Base-by-base conservation (phyloP, 2,329 filamentous ascomycete genomes). In the Grosmannia clavigera region DNA sequence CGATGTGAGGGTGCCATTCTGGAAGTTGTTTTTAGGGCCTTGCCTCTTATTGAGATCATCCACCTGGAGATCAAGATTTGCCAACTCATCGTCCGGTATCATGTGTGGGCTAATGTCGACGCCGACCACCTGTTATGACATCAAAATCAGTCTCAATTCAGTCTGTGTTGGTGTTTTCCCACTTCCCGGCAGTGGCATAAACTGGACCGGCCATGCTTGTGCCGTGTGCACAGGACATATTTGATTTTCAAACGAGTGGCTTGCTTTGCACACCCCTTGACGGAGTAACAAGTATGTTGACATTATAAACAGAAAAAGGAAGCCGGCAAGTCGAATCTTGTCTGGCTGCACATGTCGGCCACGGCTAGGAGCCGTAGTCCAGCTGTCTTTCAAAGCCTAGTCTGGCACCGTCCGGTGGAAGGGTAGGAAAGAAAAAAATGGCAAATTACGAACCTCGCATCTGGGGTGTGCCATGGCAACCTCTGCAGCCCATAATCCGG, bases 71-170 rank as follows among this genome's bases (percentile, higher is more conserved):
- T 85, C 83, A 60, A 91, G 72, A 67, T 90, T 90, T 5, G 78
- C 74, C 22, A 87, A 6, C 76, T 67, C 46, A 65, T 83, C 80
- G 56, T 86, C 82, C 48, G 85, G 84, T 61, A 81, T 79, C 78
- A 86, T 84, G 66, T 86, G 82, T 31, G 86, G 85, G 66, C 83
- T 85, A 64, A 90, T 82, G 68, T 91, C 87, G 67, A 90, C 78
- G 11, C 83, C 87, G 64, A 86, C 76, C 11, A 90, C 84, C 86
- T 90, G 64, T 35, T 16, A 14, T 2, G 27, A 12, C 25, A 3
- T 16, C 38, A 51, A 25, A 11, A 31, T 57, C 16, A 57, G 43
- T 4, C 14, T 25, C 33, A 12, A 50, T 19, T 25, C 10, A 19
- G 19, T 14, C 27, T 19, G 12, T 7, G 22, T 16, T 29, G 12